Conservation (phyloP, 192 early-diverging fungal species). For the Mortierella hygrophila region DNA sequence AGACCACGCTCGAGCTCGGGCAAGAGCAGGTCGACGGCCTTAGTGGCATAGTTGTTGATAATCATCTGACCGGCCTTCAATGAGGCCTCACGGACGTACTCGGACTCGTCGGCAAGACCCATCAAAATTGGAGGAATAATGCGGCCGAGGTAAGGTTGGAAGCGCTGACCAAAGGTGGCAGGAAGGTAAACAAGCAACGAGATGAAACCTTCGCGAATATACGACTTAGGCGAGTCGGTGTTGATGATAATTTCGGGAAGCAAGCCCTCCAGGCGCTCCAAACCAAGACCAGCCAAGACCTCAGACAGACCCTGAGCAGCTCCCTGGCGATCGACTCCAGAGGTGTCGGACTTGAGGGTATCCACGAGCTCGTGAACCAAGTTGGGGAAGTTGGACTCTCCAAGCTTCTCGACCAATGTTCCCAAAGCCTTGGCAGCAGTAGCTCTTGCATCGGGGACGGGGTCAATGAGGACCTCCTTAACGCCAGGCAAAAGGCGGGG, state of each 20-base stretch:
- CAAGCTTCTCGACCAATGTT: conserved; percentile 90
- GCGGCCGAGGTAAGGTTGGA: conserved; percentile 89
- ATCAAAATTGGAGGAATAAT: conserved; percentile 91
- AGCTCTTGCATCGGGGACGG: conserved; percentile 95
- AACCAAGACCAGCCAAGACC: conserved; percentile 89
- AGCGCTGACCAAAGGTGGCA: conserved; percentile 92
- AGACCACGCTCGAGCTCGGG: conserved; percentile 92
- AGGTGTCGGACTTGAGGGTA: conserved; percentile 91
- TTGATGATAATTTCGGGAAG: conserved; percentile 92
- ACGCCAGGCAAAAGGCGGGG: conserved; percentile 85
- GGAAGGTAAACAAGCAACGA: conserved; percentile 96
- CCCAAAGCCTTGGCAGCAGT: conserved; percentile 95
- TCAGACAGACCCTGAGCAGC: conserved; percentile 98
- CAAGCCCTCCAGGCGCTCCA: conserved; percentile 86
- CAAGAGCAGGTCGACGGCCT: conserved; percentile 89
- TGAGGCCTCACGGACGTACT: conserved; percentile 93
- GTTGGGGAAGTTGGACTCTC: conserved; percentile 93
- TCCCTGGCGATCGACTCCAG: conserved; percentile 93
- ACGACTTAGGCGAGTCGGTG: conserved; percentile 73
- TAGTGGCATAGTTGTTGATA: conserved; percentile 89
- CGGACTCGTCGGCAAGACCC: conserved; percentile 96
- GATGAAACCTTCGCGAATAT: conserved; percentile 97
- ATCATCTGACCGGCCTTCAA: conserved; percentile 94
- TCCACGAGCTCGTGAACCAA: conserved; percentile 88
- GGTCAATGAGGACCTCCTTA: conserved; percentile 93